A percentile compares a stretch with the other conserved stretches of the same genome.
Conservation (phyloP, 75 land plant genomes). For the Selaginella tamariscina region DNA sequence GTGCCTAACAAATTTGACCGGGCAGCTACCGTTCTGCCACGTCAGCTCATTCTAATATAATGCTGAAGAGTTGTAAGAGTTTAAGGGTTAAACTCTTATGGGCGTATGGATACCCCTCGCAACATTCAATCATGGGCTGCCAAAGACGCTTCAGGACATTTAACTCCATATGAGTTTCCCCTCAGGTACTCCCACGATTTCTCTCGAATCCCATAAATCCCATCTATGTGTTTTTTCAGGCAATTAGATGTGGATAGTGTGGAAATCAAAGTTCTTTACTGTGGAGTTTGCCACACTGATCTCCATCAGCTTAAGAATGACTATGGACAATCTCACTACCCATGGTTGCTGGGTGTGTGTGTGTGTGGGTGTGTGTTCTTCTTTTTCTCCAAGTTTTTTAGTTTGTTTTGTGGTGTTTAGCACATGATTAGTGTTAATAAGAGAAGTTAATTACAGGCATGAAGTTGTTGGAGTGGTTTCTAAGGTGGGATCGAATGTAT, state of each 20-base stretch:
- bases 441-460: not conserved
- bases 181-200: conserved; percentile 13
- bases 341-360: conserved; percentile 75
- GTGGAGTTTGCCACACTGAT: conserved; percentile 82
- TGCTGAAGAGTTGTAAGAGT: no score
- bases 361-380: not conserved
- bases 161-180: conserved; percentile 10
- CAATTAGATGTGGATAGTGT: conserved; percentile 50
- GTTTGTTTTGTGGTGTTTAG: no score
- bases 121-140: no score
- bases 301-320: conserved; percentile 55
- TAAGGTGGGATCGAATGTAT: not conserved
- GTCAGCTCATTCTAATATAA: no score
- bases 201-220: not conserved
- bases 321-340: conserved; percentile 61
- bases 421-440: not conserved
- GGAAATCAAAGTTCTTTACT: conserved; percentile 47
- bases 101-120: no score
- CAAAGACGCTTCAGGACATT: conserved; percentile 10
- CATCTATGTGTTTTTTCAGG: conserved; percentile 24
- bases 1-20: no score
- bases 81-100: no score
- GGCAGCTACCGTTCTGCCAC: no score
- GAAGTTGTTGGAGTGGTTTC: not conserved
- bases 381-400: not conserved